A percentile compares a stretch with the other conserved stretches of the same genome.
Evolutionary conservation across 2,329 filamentous ascomycete genomes (phyloP).

Genomic region (Teratosphaeria zuluensis): DNA sequence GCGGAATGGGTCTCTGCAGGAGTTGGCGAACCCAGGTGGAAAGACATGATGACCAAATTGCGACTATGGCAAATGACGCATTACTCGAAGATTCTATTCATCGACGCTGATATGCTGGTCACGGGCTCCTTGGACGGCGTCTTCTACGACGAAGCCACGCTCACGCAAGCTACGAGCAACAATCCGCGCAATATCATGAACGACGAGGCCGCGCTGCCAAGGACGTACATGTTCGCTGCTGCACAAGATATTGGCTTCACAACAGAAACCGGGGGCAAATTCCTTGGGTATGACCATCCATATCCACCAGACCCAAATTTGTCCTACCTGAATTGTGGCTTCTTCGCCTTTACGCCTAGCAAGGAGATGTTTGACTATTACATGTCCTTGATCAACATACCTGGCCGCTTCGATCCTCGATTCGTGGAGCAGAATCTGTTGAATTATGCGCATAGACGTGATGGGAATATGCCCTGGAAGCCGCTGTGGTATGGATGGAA

Average conservation of each 20-base stretch:
- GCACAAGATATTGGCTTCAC: not conserved
- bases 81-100: slow-evolving; percentile 27
- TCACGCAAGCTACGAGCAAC: slow-evolving; percentile 20
- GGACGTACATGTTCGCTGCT: slow-evolving; percentile 31
- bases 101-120: slow-evolving; percentile 24
- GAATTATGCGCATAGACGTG: slow-evolving; percentile 30
- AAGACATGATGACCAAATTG: slow-evolving; percentile 29
- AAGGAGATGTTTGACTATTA: slow-evolving; percentile 29
- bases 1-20: slow-evolving; percentile 4
- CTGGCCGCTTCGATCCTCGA: slow-evolving; percentile 24
- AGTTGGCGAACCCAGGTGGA: slow-evolving; percentile 21
- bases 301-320: slow-evolving; percentile 22
- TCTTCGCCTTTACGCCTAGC: slow-evolving; percentile 30
- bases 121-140: slow-evolving; percentile 21
- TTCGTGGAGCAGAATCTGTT: slow-evolving; percentile 31
- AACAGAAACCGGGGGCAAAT: slow-evolving; percentile 19
- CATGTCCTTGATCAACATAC: slow-evolving; percentile 21
- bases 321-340: slow-evolving; percentile 27
- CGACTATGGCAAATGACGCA: slow-evolving; percentile 25
- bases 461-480: slow-evolving; percentile 33
- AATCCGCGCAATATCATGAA: slow-evolving; percentile 13
- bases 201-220: slow-evolving; percentile 29
- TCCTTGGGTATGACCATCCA: slow-evolving; percentile 22
- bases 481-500: slow-evolving; percentile 31
- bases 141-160: slow-evolving; percentile 28